Percentiles rank a stretch among this genome's conserved stretches.
phyloP scores from a whole-genome alignment of 2,329 filamentous ascomycete genomes.

The Apiospora marii region DNA sequence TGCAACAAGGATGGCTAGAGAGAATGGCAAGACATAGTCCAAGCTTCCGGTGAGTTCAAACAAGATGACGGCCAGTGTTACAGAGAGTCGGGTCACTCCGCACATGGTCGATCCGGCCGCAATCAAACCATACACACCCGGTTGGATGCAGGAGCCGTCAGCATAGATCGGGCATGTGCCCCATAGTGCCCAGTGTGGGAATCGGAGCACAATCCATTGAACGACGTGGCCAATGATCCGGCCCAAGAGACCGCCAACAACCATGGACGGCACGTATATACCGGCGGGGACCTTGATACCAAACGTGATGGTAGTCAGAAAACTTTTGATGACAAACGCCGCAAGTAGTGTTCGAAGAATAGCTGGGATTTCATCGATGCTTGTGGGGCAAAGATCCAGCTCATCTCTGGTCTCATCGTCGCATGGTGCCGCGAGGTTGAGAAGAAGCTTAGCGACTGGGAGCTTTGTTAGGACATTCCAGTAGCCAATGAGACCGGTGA shows the following conservation, averaged over 20 bases:
- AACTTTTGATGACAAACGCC: conserved; percentile 89
- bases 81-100: conserved; percentile 90
- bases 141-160: conserved; percentile 86
- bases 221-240: conserved; percentile 85
- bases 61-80: conserved; percentile 92
- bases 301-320: conserved; percentile 90
- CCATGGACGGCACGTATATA: conserved; percentile 99
- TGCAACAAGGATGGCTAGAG: conserved; percentile 87
- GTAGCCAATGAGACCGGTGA: conserved; percentile 87
- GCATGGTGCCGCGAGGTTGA: conserved; percentile 91
- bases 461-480: conserved; percentile 93
- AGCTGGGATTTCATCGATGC: conserved; percentile 77
- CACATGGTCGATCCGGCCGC: conserved; percentile 98
- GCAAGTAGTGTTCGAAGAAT: conserved; percentile 75
- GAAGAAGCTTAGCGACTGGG: conserved; percentile 87
- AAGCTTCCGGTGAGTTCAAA: conserved; percentile 96
- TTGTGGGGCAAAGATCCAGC: conserved; percentile 79
- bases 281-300: conserved; percentile 96
- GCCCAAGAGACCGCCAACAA: conserved; percentile 91
- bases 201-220: conserved; percentile 80
- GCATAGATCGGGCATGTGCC: conserved; percentile 73
- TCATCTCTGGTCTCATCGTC: conserved; percentile 69
- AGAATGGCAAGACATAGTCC: conserved; percentile 95
- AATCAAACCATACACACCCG: conserved; percentile 95
- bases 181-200: conserved; percentile 77